These are phyloP conservation scores for Scleroderma bovista DNA, from an alignment of 768 basidiomycete genomes.

Conservation along the genomic window DNA sequence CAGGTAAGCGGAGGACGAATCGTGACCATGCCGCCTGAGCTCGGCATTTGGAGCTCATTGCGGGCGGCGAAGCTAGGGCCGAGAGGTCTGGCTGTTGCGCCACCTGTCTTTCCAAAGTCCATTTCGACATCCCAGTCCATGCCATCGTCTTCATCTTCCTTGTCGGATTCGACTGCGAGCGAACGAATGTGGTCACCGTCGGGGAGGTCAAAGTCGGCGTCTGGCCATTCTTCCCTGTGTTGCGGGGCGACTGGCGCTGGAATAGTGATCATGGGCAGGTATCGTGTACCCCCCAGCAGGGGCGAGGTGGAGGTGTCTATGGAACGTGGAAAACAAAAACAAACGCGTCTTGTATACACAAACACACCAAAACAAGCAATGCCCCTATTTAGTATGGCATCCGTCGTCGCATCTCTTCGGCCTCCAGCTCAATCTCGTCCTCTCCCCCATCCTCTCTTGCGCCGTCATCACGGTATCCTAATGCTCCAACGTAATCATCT, in stretches of 20 bases:
- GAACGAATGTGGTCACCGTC: conserved; percentile 66
- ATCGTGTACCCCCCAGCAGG: conserved; percentile 16
- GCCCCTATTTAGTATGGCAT: conserved; percentile 48
- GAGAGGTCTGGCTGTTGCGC: conserved; percentile 40
- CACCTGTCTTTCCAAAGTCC: conserved; percentile 56
- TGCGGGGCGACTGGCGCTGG: conserved; percentile 51
- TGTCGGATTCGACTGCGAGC: conserved; percentile 54
- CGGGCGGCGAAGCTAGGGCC: conserved; percentile 35
- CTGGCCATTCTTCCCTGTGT: conserved; percentile 75
- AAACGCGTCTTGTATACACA: conserved; percentile 3
- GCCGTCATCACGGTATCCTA: conserved; percentile 21
- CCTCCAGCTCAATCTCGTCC: conserved; percentile 57
- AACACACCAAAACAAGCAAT: conserved; percentile 2
- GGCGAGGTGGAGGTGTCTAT: conserved; percentile 14
- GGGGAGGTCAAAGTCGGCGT: conserved; percentile 82
- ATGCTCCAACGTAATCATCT: conserved; percentile 37
- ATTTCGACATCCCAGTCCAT: conserved; percentile 83
- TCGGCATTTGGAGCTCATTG: conserved; percentile 34
- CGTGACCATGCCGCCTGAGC: conserved; percentile 32
- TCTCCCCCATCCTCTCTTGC: conserved; percentile 25
- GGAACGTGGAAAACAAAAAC: conserved; percentile 3
- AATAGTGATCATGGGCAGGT: conserved; percentile 48
- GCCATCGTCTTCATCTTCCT: conserved; percentile 54
- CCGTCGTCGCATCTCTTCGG: conserved; percentile 52
- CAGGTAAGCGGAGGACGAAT: conserved; percentile 60